These are phyloP conservation scores for Pichia sp. DNA, from an alignment of 1,139 yeast species.

Conservation along the genomic window DNA sequence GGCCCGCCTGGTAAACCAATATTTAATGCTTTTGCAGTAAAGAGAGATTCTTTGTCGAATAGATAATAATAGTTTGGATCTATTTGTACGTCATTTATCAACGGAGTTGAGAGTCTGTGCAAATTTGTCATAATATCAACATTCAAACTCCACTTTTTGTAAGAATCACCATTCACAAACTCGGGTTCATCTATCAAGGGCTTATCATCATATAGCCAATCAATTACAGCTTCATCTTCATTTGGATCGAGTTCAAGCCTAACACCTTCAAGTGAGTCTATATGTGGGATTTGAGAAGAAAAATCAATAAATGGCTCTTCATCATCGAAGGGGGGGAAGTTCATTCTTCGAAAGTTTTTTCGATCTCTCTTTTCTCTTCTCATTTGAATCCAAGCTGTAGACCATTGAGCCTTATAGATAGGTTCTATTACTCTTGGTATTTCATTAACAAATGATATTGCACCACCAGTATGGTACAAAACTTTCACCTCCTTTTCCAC, in stretches of 20 bases:
- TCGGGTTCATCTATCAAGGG: conserved; percentile 57
- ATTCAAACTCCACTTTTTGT: conserved; percentile 63
- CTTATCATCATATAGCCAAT: conserved; percentile 70
- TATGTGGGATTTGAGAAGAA: conserved; percentile 66
- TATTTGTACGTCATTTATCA: conserved; percentile 44
- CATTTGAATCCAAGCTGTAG: conserved; percentile 88
- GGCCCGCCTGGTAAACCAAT: conserved; percentile 94
- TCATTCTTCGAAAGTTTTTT: conserved; percentile 80
- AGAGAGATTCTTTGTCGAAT: conserved; percentile 70
- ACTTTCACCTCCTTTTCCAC: conserved; percentile 77
- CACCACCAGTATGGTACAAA: conserved; percentile 85
- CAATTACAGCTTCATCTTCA: conserved; percentile 52
- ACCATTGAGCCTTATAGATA: conserved; percentile 92
- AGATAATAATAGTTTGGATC: conserved; percentile 58
- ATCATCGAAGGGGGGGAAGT: conserved; percentile 95
- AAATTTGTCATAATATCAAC: conserved; percentile 58
- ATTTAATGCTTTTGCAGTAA: conserved; percentile 86
- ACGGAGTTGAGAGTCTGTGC: conserved; percentile 59
- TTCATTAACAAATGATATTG: conserved; percentile 92
- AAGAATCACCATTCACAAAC: conserved; percentile 68
- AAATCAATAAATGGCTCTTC: conserved; percentile 91
- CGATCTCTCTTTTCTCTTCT: conserved; percentile 89
- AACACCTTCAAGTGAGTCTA: conserved; percentile 66
- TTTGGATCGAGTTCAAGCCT: conserved; percentile 53
- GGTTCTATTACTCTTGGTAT: conserved; percentile 90